Base-by-base conservation (phyloP, 2,329 filamentous ascomycete species). In the Ascosphaera apis region DNA sequence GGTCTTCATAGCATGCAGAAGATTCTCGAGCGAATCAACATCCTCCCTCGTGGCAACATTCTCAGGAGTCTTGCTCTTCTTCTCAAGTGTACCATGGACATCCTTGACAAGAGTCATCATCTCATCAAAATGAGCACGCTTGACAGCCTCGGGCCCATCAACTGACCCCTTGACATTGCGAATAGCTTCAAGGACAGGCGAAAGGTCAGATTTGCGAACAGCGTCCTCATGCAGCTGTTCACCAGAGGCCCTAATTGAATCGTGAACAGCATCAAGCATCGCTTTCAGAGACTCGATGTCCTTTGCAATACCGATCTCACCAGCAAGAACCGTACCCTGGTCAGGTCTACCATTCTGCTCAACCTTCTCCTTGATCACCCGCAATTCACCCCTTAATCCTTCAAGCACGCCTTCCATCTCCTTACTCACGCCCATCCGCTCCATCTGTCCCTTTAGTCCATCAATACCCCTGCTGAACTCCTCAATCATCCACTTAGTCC, bases 241-340 rank as follows among this genome's bases (percentile, higher is more conserved):
- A 15, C n/a, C 31, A 32, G 31, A 5, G 5, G 31, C 16, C 13
- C 5, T 32, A n/a, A 32, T 17, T 6, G 16, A 15, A 5, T 32
- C 31, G 5, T 79, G 70, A 7, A 95, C 66, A 47, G 92, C 75
- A 0, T 74, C 72, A 44, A 95, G 76, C 39, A 93, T 64, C 21
- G 75, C 61, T 51, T 93, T 88, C 27, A 95, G 69, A 40, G 80
- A 80, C 53, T 86, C 82, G 43, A 93, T 74, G 43, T 91, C 81
- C 35, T 76, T 69, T 12, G 70, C 56, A 3, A 69, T 57, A 12
- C 60, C 60, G 2, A 55, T 52, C 36, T 63, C 63, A 33, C 66
- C 63, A 6, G 67, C 67, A 33, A 72, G 54, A 43, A 69, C 66
- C 25, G 63, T 65, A 3, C 66, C 66, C 21, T 69, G 53, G 1